phyloP scores from a whole-genome alignment of 371 early-diverging fungal genomes.

The Mucor ambiguus region DNA sequence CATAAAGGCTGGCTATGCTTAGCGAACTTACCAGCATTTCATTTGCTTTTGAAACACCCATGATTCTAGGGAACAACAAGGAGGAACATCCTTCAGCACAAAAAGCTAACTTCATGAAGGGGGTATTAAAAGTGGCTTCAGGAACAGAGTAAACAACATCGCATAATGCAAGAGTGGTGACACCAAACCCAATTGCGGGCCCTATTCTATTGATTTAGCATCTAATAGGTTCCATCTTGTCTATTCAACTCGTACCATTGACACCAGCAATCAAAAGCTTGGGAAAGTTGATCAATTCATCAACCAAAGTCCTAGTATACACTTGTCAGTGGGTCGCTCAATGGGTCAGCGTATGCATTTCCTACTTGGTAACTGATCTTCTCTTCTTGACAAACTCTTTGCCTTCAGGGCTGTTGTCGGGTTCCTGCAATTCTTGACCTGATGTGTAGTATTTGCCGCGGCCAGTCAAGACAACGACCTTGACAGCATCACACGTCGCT shows the following conservation, averaged over 20 bases:
- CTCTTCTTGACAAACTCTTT: conserved; percentile 27
- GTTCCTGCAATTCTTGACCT: conserved; percentile 61
- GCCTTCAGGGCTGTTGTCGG: conserved; percentile 39
- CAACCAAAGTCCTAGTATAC: conserved; percentile 49
- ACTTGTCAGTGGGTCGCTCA: not conserved
- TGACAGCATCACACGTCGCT: conserved; percentile 50
- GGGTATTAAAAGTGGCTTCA: conserved; percentile 66
- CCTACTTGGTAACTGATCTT: conserved; percentile 24
- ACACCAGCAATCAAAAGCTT: conserved; percentile 75
- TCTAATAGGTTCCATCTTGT: not conserved
- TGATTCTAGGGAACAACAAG: conserved; percentile 59
- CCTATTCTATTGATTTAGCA: conserved; percentile 36
- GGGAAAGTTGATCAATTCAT: conserved; percentile 66
- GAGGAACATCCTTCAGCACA: conserved; percentile 73
- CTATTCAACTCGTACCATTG: conserved; percentile 52
- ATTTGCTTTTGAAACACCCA: conserved; percentile 64
- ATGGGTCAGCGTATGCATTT: not conserved
- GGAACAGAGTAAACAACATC: conserved; percentile 71
- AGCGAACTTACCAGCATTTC: conserved; percentile 57
- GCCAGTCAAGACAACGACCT: conserved; percentile 68
- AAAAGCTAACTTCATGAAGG: conserved; percentile 73
- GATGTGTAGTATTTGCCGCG: conserved; percentile 69
- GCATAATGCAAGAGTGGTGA: conserved; percentile 67
- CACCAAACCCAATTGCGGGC: conserved; percentile 71
- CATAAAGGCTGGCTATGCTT: not conserved